A percentile compares a stretch with the other conserved stretches of the same genome.
Conservation (phyloP, 2,329 filamentous ascomycete genomes). For the Pyrenochaeta sp. region DNA sequence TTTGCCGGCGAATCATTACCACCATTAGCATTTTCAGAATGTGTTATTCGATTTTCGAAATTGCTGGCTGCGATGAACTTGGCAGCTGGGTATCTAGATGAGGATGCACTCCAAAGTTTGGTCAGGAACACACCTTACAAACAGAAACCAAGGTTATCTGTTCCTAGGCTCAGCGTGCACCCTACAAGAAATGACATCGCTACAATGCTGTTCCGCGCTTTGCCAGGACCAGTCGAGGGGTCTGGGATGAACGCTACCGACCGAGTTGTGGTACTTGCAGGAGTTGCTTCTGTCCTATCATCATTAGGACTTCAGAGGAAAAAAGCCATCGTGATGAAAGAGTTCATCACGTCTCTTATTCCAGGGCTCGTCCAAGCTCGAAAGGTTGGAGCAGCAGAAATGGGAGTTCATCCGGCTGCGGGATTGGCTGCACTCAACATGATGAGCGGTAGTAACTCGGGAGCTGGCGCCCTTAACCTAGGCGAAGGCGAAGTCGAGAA, state of each 20-base stretch:
- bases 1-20: constrained; percentile 73
- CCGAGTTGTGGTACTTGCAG: constrained; percentile 79
- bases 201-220: constrained; percentile 45
- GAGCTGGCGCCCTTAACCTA: constrained; percentile 74
- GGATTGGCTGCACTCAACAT: constrained; percentile 76
- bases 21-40: constrained; percentile 74
- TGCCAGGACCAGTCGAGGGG: constrained; percentile 63
- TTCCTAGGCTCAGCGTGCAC: constrained; percentile 43
- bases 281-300: constrained; percentile 85
- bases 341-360: constrained; percentile 83
- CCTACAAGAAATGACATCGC: constrained; percentile 47
- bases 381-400: constrained; percentile 92
- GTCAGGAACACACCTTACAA: constrained; percentile 53
- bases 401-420: constrained; percentile 92
- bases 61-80: constrained; percentile 72
- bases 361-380: constrained; percentile 87
- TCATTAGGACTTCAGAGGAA: constrained; percentile 83
- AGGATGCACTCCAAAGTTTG: constrained; percentile 60
- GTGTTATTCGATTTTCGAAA: constrained; percentile 75
- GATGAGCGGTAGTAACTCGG: constrained; percentile 65
- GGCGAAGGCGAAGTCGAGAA: constrained; percentile 47
- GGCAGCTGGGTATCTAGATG: constrained; percentile 68
- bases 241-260: constrained; percentile 76
- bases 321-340: constrained; percentile 87
- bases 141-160: constrained; percentile 50